Conservation (phyloP, 1,139 yeast genomes). For the Chernovozyma sophiae-reginae region DNA sequence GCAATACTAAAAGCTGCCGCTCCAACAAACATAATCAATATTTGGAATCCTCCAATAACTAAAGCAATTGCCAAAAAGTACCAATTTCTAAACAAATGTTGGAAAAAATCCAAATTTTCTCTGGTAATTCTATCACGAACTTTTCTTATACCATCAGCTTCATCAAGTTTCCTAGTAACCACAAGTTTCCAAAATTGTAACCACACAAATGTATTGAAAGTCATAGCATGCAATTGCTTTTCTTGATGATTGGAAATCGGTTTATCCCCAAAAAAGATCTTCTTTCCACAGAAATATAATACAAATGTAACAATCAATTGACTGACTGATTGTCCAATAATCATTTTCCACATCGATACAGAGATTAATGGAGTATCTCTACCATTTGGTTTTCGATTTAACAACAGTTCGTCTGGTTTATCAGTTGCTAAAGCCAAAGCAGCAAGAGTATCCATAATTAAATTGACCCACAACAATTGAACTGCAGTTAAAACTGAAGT, state of each 20-base stretch:
- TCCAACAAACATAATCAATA: constrained; percentile 92
- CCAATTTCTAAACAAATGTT: constrained; percentile 75
- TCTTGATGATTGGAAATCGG: constrained; percentile 41
- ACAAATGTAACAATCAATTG: constrained; percentile 78
- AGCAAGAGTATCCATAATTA: constrained; percentile 97
- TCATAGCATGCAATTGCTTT: constrained; percentile 71
- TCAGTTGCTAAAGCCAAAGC: constrained; percentile 98
- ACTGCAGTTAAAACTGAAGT: constrained; percentile 92
- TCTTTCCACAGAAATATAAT: constrained; percentile 72
- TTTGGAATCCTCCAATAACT: constrained; percentile 79
- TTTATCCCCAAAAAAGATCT: constrained; percentile 47
- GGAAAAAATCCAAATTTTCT: constrained; percentile 73
- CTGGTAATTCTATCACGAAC: constrained; percentile 55
- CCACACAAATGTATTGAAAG: constrained; percentile 97
- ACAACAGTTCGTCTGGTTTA: constrained; percentile 79
- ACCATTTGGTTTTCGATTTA: constrained; percentile 82
- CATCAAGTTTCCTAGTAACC: constrained; percentile 89
- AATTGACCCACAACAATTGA: constrained; percentile 93
- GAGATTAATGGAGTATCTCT: constrained; percentile 77
- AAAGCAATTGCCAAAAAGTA: constrained; percentile 70
- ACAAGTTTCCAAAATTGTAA: constrained; percentile 91
- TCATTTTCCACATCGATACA: constrained; percentile 98
- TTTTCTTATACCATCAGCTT: constrained; percentile 63
- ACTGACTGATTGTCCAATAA: constrained; percentile 74
- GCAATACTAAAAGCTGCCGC: constrained; percentile 90